Percentiles rank a stretch among this genome's conserved stretches.
Conservation (phyloP, 2,329 filamentous ascomycete genomes). For the Purpureocillium lavendulum region DNA sequence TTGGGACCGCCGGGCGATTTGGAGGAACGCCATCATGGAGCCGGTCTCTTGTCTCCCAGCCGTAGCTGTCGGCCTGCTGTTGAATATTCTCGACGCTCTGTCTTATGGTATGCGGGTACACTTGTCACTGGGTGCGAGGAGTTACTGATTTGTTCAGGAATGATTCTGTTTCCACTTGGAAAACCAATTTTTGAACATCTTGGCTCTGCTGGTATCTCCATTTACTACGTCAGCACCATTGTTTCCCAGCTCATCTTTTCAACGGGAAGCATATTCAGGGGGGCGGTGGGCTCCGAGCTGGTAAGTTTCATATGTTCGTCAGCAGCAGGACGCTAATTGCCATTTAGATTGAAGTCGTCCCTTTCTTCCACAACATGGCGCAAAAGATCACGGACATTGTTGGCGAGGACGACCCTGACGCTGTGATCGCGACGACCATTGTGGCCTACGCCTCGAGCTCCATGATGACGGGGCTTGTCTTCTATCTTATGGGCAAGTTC, state of each 20-base stretch:
- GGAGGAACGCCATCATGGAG: slow-evolving; percentile 53
- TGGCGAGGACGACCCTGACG: slow-evolving; percentile 71
- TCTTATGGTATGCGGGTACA: slow-evolving; percentile 62
- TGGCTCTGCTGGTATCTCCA: slow-evolving; percentile 90
- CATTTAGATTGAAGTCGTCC: slow-evolving; percentile 81
- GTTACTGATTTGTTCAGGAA: slow-evolving; percentile 39
- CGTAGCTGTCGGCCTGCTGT: slow-evolving; percentile 76
- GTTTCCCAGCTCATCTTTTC: slow-evolving; percentile 89
- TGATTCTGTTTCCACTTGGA: slow-evolving; percentile 91
- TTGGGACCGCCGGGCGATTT: slow-evolving; percentile 63
- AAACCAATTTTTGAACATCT: slow-evolving; percentile 77
- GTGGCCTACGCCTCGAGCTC: slow-evolving; percentile 85
- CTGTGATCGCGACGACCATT: slow-evolving; percentile 90
- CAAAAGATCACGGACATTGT: slow-evolving; percentile 73
- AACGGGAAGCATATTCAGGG: slow-evolving; percentile 76
- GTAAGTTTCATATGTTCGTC: slow-evolving; percentile 30
- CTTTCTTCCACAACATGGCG: slow-evolving; percentile 98
- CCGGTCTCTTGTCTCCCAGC: slow-evolving; percentile 71
- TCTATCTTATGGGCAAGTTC: slow-evolving; percentile 83
- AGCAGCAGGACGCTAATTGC: background rate
- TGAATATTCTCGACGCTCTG: slow-evolving; percentile 90
- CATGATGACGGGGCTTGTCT: slow-evolving; percentile 81
- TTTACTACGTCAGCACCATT: slow-evolving; percentile 98
- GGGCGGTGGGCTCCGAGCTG: slow-evolving; percentile 91
- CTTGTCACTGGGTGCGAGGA: background rate